Conservation (phyloP, 306 rosid genomes). For the Luffa acutangula region DNA sequence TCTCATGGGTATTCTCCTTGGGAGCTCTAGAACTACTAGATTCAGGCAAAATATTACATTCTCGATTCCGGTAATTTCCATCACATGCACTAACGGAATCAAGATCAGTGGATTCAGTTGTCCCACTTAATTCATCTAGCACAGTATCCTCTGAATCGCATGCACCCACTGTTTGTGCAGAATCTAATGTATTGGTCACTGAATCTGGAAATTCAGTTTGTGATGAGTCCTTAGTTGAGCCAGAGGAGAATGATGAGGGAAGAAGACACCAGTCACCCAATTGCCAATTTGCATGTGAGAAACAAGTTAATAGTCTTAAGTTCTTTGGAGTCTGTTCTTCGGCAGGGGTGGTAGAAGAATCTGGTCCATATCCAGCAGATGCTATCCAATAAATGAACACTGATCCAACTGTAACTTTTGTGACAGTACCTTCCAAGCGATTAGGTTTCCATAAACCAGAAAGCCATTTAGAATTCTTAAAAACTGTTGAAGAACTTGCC, state of each 20-base stretch:
- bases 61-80: constrained; percentile 34
- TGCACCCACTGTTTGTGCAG: constrained; percentile 50
- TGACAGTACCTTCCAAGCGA: constrained; percentile 88
- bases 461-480: constrained; percentile 90
- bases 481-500: constrained; percentile 86
- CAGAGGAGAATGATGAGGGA: constrained; percentile 32
- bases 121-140: constrained; percentile 51
- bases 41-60: constrained; percentile 34
- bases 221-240: constrained; percentile 40
- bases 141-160: constrained; percentile 67
- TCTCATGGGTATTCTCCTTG: constrained; percentile 66
- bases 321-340: constrained; percentile 92
- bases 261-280: constrained; percentile 98
- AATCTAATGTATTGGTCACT: constrained; percentile 42
- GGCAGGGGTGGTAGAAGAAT: constrained; percentile 83
- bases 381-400: constrained; percentile 95
- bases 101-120: constrained; percentile 51
- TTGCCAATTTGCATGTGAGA: constrained; percentile 93
- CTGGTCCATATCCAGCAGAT: constrained; percentile 95
- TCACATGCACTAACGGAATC: constrained; percentile 41
- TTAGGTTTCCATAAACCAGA: constrained; percentile 97
- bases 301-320: constrained; percentile 77
- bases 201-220: constrained; percentile 45
- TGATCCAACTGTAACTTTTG: constrained; percentile 88
- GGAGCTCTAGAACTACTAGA: constrained; percentile 54